Conservation (phyloP, 2,329 filamentous ascomycete genomes). For the Talaromyces sp. region DNA sequence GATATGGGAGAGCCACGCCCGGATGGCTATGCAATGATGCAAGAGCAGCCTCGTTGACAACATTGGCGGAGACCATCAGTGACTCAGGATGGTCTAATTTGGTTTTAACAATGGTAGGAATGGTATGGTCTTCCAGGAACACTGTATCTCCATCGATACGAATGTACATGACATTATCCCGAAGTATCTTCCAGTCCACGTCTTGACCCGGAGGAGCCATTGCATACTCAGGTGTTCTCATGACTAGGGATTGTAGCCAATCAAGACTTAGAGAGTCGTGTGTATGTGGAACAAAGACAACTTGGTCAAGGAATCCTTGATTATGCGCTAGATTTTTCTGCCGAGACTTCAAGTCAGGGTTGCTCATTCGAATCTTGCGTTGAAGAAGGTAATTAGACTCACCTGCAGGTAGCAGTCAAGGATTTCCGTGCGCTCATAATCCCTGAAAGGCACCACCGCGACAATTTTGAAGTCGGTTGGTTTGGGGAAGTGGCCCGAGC, state of each 20-base stretch:
- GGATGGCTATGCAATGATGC: conserved; percentile 59
- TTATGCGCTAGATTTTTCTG: conserved; percentile 44
- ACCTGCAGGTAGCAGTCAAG: conserved; percentile 48
- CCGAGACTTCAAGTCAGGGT: not conserved
- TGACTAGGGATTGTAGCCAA: conserved; percentile 39
- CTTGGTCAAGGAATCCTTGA: conserved; percentile 46
- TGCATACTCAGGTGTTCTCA: conserved; percentile 33
- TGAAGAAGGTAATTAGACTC: not conserved
- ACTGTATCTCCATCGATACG: conserved; percentile 50
- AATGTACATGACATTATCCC: conserved; percentile 40
- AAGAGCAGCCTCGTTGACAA: conserved; percentile 60
- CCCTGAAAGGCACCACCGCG: conserved; percentile 44
- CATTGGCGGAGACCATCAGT: conserved; percentile 58
- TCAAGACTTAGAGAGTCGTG: conserved; percentile 37
- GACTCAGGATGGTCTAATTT: conserved; percentile 55
- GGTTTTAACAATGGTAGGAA: conserved; percentile 58
- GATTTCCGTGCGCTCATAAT: conserved; percentile 37
- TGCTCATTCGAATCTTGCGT: not conserved
- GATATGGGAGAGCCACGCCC: conserved; percentile 56
- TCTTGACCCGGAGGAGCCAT: conserved; percentile 13
- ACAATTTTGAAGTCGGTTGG: conserved; percentile 40
- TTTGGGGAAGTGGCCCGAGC: conserved; percentile 32
- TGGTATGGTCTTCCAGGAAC: conserved; percentile 49
- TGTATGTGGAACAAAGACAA: conserved; percentile 48
- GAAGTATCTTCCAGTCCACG: conserved; percentile 19